Percentiles rank a stretch among this genome's conserved stretches.
These are phyloP conservation scores for Ophiostoma montium DNA, from an alignment of 2,329 filamentous ascomycete genomes.

Conservation along the genomic window DNA sequence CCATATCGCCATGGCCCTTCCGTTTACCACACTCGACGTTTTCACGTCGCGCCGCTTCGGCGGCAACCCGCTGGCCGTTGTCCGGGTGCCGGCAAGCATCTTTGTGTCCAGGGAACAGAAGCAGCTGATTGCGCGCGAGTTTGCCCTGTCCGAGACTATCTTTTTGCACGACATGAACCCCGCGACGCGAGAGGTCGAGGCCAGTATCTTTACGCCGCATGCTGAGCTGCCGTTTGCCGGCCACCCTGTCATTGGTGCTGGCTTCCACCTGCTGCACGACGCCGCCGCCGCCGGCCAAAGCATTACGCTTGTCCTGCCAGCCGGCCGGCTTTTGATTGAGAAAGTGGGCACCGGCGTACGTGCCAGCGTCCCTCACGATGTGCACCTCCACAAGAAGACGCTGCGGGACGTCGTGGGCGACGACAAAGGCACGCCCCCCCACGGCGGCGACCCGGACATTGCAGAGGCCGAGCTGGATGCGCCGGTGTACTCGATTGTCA, in stretches of 20 bases:
- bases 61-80: conserved; percentile 48
- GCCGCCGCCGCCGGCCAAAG: background rate
- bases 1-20: conserved; percentile 16
- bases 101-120: conserved; percentile 36
- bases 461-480: conserved; percentile 26
- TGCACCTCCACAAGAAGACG: conserved; percentile 41
- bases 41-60: conserved; percentile 36
- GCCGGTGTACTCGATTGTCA: conserved; percentile 49
- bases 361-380: conserved; percentile 52
- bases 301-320: background rate
- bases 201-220: conserved; percentile 45
- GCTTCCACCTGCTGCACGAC: conserved; percentile 31
- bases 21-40: conserved; percentile 42
- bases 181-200: conserved; percentile 20
- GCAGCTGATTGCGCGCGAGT: conserved; percentile 45
- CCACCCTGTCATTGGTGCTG: conserved; percentile 45
- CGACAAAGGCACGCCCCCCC: conserved; percentile 8
- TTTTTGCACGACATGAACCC: conserved; percentile 37
- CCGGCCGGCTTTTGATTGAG: background rate
- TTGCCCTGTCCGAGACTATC: conserved; percentile 50
- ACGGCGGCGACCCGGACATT: conserved; percentile 19
- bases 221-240: conserved; percentile 47
- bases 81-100: conserved; percentile 32
- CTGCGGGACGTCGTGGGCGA: conserved; percentile 18
- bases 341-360: conserved; percentile 24